A percentile compares a stretch with the other conserved stretches of the same genome.
phyloP scores from a whole-genome alignment of 345 rosid genomes.

The Jatropha curcas region DNA sequence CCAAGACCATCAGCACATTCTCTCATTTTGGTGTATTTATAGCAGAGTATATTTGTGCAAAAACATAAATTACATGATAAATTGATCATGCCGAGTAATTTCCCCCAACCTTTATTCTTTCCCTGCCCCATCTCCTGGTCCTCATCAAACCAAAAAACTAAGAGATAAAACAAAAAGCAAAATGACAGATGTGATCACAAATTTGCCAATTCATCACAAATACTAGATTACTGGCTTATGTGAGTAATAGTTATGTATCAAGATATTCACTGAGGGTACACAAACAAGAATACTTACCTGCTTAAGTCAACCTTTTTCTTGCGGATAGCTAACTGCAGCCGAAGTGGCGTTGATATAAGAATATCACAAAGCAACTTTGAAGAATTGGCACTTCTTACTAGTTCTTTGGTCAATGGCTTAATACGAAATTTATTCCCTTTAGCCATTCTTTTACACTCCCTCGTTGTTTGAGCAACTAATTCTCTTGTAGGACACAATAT shows the following conservation, averaged over 20 bases:
- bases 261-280: no score
- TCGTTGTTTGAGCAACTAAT: conserved; percentile 81
- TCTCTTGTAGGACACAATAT: conserved; percentile 91
- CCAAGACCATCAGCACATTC: background rate
- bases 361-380: conserved; percentile 74
- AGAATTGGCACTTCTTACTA: conserved; percentile 56
- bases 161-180: no score
- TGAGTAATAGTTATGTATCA: no score
- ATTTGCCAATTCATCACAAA: no score
- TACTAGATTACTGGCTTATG: no score
- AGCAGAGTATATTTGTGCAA: background rate
- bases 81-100: no score
- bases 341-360: conserved; percentile 82
- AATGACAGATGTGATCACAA: no score
- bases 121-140: no score
- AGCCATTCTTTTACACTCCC: conserved; percentile 88
- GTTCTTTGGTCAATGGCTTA: conserved; percentile 78
- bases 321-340: conserved; percentile 63
- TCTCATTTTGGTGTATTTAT: background rate
- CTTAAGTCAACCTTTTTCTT: conserved; percentile 74
- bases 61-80: conserved; percentile 4
- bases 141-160: no score
- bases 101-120: no score
- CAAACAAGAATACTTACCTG: conserved; percentile 64
- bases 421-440: conserved; percentile 68